Conservation (phyloP, 192 early-diverging fungal species). For the Entomortierella lignicola region DNA sequence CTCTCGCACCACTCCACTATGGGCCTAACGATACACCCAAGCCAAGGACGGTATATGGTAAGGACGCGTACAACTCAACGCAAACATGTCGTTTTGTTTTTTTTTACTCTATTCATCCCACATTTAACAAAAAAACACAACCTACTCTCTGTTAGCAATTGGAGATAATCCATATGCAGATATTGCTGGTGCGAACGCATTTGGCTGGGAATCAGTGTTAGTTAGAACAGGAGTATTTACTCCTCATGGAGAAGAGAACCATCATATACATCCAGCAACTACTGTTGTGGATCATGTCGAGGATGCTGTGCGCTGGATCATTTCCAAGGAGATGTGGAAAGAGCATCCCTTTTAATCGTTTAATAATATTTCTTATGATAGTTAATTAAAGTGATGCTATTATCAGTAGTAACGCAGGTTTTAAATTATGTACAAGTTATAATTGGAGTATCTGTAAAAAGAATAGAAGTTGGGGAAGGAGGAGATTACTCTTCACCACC, state of each 20-base stretch:
- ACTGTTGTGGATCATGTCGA: conserved; percentile 71
- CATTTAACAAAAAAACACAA: too few species aligned
- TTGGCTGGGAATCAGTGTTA: conserved; percentile 78
- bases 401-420: too few species aligned
- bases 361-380: too few species aligned
- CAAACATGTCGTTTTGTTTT: background rate
- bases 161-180: conserved; percentile 81
- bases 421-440: too few species aligned
- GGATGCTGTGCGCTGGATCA: conserved; percentile 71
- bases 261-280: conserved; percentile 64
- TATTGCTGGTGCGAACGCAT: conserved; percentile 78
- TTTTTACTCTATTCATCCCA: background rate
- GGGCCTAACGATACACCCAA: conserved; percentile 1
- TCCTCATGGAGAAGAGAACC: conserved; percentile 63
- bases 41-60: conserved; percentile 54
- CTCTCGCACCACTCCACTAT: conserved; percentile 22
- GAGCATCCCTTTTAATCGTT: conserved; percentile 19
- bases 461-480: too few species aligned
- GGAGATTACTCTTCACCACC: conserved; percentile 6
- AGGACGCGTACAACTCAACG: background rate
- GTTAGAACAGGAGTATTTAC: conserved; percentile 79
- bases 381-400: too few species aligned
- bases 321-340: conserved; percentile 37
- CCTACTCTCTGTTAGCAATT: conserved; percentile 59
- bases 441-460: too few species aligned